Evolutionary conservation across 805 yeast species (phyloP).

Genomic region (Candida ficus): DNA sequence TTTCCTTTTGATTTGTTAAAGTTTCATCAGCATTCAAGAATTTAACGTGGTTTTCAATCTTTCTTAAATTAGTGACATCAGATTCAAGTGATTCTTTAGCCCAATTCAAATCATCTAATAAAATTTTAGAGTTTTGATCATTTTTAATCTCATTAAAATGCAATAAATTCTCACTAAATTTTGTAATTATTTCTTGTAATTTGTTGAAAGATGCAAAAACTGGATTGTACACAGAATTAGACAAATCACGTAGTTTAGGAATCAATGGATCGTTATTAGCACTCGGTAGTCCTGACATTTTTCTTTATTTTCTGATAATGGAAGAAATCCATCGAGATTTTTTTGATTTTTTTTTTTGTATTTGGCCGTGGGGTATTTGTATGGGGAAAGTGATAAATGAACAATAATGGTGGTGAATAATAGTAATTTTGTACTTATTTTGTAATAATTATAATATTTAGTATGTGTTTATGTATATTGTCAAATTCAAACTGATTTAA

Average conservation of each 20-base stretch:
- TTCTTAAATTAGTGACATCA: slow-evolving; percentile 3
- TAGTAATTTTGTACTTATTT: no score
- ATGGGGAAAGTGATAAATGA: no score
- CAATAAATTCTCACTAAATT: background rate
- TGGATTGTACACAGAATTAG: slow-evolving; percentile 6
- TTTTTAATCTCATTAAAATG: background rate
- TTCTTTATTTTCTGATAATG: background rate
- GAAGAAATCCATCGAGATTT: background rate
- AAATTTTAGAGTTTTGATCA: background rate
- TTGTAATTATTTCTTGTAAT: slow-evolving; percentile 2
- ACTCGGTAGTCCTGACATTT: slow-evolving; percentile 6
- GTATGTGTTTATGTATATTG: no score
- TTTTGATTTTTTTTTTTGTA: background rate
- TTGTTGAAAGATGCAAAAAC: slow-evolving; percentile 4
- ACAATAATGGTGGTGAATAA: no score
- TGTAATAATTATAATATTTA: no score
- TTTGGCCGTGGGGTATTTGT: background rate
- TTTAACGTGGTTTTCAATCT: slow-evolving; percentile 7
- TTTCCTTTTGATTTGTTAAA: slow-evolving; percentile 7
- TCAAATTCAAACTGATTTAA: no score
- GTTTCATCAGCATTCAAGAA: slow-evolving; percentile 11
- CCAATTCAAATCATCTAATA: slow-evolving; percentile 8
- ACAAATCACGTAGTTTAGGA: slow-evolving; percentile 3
- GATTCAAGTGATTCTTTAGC: slow-evolving; percentile 4
- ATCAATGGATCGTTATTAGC: slow-evolving; percentile 8